phyloP scores from a whole-genome alignment of 1,284 basidiomycete genomes.

The Stygiomarasmius scandens region DNA sequence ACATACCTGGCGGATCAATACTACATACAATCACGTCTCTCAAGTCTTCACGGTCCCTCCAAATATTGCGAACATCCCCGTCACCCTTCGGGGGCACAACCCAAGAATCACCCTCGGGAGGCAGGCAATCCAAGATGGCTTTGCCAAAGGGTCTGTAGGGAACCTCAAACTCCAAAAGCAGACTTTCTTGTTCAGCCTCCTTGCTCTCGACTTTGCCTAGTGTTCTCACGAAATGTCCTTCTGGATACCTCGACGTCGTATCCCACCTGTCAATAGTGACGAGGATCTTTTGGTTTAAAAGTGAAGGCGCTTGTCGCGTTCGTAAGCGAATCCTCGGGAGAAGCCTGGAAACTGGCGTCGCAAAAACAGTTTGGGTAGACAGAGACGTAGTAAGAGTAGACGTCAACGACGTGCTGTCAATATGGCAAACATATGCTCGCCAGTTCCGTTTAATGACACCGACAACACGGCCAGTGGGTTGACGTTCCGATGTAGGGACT shows the following conservation, averaged over 20 bases:
- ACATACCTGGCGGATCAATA: slow-evolving; percentile 95
- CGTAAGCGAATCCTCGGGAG: slow-evolving; percentile 94
- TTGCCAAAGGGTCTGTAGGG: slow-evolving; percentile 96
- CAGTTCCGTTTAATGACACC: slow-evolving; percentile 95
- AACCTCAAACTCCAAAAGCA: slow-evolving; percentile 95
- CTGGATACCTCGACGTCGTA: slow-evolving; percentile 86
- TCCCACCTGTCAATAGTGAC: slow-evolving; percentile 96
- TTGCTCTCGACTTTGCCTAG: slow-evolving; percentile 92
- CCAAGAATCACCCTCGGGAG: slow-evolving; percentile 90
- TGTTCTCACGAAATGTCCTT: slow-evolving; percentile 95
- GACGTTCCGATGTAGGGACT: slow-evolving; percentile 52
- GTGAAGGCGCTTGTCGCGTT: slow-evolving; percentile 89
- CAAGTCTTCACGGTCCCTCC: slow-evolving; percentile 90
- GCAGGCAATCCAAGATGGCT: slow-evolving; percentile 92
- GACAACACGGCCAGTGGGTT: slow-evolving; percentile 92
- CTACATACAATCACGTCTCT: slow-evolving; percentile 89
- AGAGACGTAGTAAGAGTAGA: slow-evolving; percentile 80
- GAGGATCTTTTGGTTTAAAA: slow-evolving; percentile 94
- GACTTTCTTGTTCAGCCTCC: slow-evolving; percentile 94
- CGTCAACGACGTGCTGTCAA: slow-evolving; percentile 87
- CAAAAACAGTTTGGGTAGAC: slow-evolving; percentile 92
- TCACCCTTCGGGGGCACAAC: slow-evolving; percentile 82
- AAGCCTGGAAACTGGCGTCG: slow-evolving; percentile 89
- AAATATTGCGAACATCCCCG: slow-evolving; percentile 51
- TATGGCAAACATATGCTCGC: slow-evolving; percentile 96